A percentile compares a stretch with the other conserved stretches of the same genome.
Evolutionary conservation across 2,329 filamentous ascomycete species (phyloP).

Genomic region (Torrubiellomyces zombiae): DNA sequence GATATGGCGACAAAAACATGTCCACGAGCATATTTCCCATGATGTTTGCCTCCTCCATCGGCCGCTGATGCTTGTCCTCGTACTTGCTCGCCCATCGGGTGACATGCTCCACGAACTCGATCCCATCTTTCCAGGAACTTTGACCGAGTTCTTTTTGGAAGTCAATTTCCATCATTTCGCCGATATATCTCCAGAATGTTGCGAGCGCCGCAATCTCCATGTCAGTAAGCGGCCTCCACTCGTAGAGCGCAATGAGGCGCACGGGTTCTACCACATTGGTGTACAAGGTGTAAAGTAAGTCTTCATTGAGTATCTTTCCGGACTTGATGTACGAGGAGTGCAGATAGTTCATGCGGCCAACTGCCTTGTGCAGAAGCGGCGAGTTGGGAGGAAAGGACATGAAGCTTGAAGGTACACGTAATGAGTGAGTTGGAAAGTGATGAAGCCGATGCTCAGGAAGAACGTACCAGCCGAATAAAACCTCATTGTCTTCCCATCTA

Average conservation of each 20-base stretch:
- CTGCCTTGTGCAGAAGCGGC: conserved; percentile 14
- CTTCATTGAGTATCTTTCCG: conserved; percentile 19
- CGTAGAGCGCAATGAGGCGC: conserved; percentile 45
- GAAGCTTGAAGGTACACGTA: conserved; percentile 10
- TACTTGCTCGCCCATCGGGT: conserved; percentile 34
- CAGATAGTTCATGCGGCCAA: conserved; percentile 23
- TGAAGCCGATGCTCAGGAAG: not conserved
- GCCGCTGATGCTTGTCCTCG: conserved; percentile 42
- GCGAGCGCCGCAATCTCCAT: conserved; percentile 52
- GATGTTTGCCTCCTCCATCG: conserved; percentile 27
- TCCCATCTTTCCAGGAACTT: conserved; percentile 27
- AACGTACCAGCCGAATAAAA: conserved; percentile 19
- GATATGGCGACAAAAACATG: conserved; percentile 40
- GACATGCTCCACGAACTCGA: conserved; percentile 34
- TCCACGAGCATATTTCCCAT: conserved; percentile 42
- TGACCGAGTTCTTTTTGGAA: conserved; percentile 23
- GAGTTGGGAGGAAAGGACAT: conserved; percentile 13
- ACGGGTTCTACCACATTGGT: conserved; percentile 51
- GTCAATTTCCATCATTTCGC: conserved; percentile 51
- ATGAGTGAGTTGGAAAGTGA: not conserved
- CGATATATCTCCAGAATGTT: conserved; percentile 54
- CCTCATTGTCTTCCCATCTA: conserved; percentile 24
- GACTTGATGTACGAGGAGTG: conserved; percentile 19
- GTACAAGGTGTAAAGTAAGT: conserved; percentile 23
- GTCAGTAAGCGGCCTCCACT: conserved; percentile 52